phyloP scores from a whole-genome alignment of 106 monocot species.

The Vanilla planifolia region DNA sequence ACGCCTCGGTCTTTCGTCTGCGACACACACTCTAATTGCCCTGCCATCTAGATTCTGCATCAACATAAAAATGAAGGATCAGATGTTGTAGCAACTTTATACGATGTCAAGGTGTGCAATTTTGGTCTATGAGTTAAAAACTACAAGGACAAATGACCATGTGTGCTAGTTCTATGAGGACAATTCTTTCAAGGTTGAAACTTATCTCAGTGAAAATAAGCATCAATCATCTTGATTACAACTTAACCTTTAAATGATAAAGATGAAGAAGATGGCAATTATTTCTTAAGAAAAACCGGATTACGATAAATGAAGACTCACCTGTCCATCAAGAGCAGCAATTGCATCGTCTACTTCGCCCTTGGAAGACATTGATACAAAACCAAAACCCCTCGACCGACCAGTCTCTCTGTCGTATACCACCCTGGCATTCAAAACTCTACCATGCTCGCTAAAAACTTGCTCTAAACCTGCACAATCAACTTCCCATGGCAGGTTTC shows the following conservation, averaged over 20 bases:
- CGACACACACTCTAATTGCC: constrained; percentile 62
- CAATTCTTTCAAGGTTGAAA: not conserved
- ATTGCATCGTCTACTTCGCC: constrained; percentile 81
- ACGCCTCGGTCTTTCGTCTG: constrained; percentile 57
- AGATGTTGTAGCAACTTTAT: not conserved
- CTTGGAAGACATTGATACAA: constrained; percentile 72
- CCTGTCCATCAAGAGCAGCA: constrained; percentile 92
- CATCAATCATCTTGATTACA: not conserved
- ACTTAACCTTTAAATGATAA: not conserved
- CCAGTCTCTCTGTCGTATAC: constrained; percentile 83
- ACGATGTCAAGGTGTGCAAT: too few species aligned
- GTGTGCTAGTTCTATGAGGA: not conserved
- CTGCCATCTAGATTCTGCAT: constrained; percentile 69
- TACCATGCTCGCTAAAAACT: constrained; percentile 79
- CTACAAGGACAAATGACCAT: too few species aligned
- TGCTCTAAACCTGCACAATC: constrained; percentile 74
- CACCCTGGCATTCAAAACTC: constrained; percentile 68
- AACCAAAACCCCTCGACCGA: constrained; percentile 89
- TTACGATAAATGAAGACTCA: constrained; percentile 4
- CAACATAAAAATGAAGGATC: not conserved
- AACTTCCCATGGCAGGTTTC: constrained; percentile 86
- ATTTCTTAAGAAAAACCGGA: not conserved
- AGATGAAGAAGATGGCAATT: not conserved
- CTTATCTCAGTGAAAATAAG: not conserved
- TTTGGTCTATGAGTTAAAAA: too few species aligned